Evolutionary conservation across 2,329 filamentous ascomycete genomes (phyloP).

Genomic region (Aspergillus calidoustus): DNA sequence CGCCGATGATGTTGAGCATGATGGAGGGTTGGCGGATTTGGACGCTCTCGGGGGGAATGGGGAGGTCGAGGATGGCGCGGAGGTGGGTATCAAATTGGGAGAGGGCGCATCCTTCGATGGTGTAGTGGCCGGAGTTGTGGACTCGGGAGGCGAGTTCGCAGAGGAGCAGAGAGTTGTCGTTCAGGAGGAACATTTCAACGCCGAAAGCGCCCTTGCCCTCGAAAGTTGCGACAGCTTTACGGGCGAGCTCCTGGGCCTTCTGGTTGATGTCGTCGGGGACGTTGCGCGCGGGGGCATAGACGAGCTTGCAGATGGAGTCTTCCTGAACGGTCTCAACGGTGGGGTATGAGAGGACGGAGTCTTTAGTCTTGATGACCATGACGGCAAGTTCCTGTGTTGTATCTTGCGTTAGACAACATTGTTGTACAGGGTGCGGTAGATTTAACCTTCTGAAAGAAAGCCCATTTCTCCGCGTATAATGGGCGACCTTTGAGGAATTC

Average conservation of each 20-base stretch:
- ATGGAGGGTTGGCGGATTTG: slow-evolving; percentile 54
- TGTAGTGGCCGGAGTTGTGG: slow-evolving; percentile 95
- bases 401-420: slow-evolving; percentile 18
- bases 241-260: slow-evolving; percentile 75
- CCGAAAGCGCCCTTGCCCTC: slow-evolving; percentile 92
- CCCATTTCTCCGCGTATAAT: slow-evolving; percentile 89
- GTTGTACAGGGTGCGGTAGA: neutral
- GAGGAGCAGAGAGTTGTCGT: slow-evolving; percentile 73
- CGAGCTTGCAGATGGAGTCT: slow-evolving; percentile 91
- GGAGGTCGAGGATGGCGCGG: slow-evolving; percentile 75
- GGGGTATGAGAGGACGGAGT: slow-evolving; percentile 76
- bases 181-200: slow-evolving; percentile 90
- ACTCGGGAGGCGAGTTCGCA: slow-evolving; percentile 85
- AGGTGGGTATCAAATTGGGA: slow-evolving; percentile 94
- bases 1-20: slow-evolving; percentile 61
- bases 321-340: slow-evolving; percentile 94
- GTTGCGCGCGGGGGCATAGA: slow-evolving; percentile 80
- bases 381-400: slow-evolving; percentile 73
- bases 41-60: slow-evolving; percentile 59
- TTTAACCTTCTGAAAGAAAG: slow-evolving; percentile 70
- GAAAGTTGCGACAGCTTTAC: slow-evolving; percentile 77
- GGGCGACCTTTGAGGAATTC: slow-evolving; percentile 69
- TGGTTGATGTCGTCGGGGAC: slow-evolving; percentile 65
- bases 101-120: slow-evolving; percentile 86
- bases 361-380: slow-evolving; percentile 90